Conservation (phyloP, 352 stramenopile genomes). For the Globisporangium irregulare region DNA sequence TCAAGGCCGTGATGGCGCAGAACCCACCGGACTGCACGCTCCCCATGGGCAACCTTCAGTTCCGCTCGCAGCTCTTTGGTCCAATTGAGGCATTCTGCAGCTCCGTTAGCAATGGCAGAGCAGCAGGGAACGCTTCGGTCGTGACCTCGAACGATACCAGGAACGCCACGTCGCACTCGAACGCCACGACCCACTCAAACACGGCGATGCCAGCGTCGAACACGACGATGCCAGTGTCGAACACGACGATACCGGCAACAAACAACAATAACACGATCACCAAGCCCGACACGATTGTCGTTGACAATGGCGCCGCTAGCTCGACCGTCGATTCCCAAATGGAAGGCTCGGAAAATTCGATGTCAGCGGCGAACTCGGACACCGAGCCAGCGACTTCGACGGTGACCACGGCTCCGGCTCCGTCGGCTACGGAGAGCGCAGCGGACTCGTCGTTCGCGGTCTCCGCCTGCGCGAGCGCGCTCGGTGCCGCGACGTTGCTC, state of each 20-base stretch:
- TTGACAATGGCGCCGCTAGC: no score
- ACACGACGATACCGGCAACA: not conserved
- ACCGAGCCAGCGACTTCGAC: not conserved
- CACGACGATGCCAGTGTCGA: not conserved
- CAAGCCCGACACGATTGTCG: no score
- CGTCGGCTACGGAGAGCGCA: not conserved
- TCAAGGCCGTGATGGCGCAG: slow-evolving; percentile 14
- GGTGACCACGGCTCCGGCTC: not conserved
- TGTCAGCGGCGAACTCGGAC: not conserved
- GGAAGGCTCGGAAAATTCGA: not conserved
- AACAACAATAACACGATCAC: no score
- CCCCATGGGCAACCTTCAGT: slow-evolving; percentile 2
- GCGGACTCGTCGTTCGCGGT: not conserved
- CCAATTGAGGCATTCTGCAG: slow-evolving; percentile 8
- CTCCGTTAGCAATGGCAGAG: not conserved
- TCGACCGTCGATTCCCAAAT: no score
- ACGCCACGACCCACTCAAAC: no score
- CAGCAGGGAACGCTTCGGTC: not conserved
- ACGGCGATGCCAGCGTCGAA: not conserved
- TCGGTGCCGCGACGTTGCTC: not conserved
- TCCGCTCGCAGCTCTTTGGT: slow-evolving; percentile 13
- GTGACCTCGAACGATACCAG: not conserved
- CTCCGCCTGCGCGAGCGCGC: not conserved
- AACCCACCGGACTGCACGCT: slow-evolving; percentile 14
- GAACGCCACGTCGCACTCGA: no score